phyloP scores from a whole-genome alignment of 1,139 yeast genomes.

The Yamadazyma trypodendri region DNA sequence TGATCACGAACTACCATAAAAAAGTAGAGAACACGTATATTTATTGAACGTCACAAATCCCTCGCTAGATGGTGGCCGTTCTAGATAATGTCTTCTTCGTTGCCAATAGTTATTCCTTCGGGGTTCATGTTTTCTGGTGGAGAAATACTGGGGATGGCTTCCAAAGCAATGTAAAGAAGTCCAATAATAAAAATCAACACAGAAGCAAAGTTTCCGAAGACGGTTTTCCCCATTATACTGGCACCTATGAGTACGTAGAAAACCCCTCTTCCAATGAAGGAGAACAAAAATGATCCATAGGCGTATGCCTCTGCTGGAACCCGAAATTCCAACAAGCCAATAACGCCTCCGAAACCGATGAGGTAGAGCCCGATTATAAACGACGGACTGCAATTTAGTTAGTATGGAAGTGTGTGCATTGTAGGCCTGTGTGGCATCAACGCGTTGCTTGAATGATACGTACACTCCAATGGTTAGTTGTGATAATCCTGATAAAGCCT shows the following conservation, averaged over 20 bases:
- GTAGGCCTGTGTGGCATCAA: too few relatives aligned
- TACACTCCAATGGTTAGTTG: conserved; percentile 60
- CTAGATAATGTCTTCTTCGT: conserved; percentile 43
- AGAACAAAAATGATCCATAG: conserved; percentile 78
- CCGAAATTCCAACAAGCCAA: conserved; percentile 61
- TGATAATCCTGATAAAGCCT: conserved; percentile 56
- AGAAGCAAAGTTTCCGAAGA: conserved; percentile 55
- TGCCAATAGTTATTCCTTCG: conserved; percentile 48
- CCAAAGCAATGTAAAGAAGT: conserved; percentile 55
- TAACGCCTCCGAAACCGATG: conserved; percentile 52
- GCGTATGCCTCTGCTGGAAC: conserved; percentile 67
- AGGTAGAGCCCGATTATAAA: conserved; percentile 57
- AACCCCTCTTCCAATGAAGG: conserved; percentile 81
- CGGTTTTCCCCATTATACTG: conserved; percentile 58
- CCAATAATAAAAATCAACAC: conserved; percentile 60
- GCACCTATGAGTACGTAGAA: conserved; percentile 69
- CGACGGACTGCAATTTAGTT: conserved; percentile 32
- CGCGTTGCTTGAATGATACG: conserved; percentile 21
- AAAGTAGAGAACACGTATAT: neutral
- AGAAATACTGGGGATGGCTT: conserved; percentile 67
- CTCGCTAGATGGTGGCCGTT: too few relatives aligned
- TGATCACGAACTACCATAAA: too few relatives aligned
- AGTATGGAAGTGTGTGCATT: conserved; percentile 12
- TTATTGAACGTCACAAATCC: too few relatives aligned
- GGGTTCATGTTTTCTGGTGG: conserved; percentile 74